A percentile compares a stretch with the other conserved stretches of the same genome.
These are phyloP conservation scores for Penicillium samsonianum DNA, from an alignment of 495 filamentous ascomycete species.

Conservation along the genomic window DNA sequence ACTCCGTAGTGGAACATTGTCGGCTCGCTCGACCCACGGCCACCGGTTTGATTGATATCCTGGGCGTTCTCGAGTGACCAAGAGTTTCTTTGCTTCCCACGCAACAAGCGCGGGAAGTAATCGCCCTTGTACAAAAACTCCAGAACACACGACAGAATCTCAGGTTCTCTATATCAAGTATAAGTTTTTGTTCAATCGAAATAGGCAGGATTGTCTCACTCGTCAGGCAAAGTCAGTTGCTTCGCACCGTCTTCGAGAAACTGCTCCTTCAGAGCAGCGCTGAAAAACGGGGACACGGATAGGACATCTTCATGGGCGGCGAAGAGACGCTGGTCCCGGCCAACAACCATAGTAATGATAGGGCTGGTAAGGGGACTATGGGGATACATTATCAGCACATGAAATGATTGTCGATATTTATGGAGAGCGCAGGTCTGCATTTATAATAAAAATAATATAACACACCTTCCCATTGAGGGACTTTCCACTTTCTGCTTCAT, in stretches of 20 bases:
- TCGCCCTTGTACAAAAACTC: conserved; percentile 74
- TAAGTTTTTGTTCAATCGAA: not conserved
- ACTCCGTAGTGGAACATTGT: conserved; percentile 71
- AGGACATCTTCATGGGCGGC: conserved; percentile 70
- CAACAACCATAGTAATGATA: conserved; percentile 82
- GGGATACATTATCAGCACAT: not conserved
- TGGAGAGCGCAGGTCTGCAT: not conserved
- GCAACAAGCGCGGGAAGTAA: conserved; percentile 60
- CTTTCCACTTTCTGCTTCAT: conserved; percentile 65
- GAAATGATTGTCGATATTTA: conserved; percentile 1
- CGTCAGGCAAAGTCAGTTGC: conserved; percentile 61
- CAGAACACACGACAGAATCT: conserved; percentile 66
- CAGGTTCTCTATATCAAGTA: conserved; percentile 51
- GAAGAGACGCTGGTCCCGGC: conserved; percentile 76
- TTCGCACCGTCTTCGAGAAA: conserved; percentile 56
- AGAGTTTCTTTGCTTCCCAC: conserved; percentile 47
- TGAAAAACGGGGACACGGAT: conserved; percentile 60
- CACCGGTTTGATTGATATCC: conserved; percentile 49
- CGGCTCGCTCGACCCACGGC: conserved; percentile 67
- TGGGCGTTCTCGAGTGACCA: conserved; percentile 72
- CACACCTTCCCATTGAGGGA: conserved; percentile 51
- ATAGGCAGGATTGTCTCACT: conserved; percentile 33
- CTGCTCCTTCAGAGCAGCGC: conserved; percentile 54
- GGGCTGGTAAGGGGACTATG: conserved; percentile 66
- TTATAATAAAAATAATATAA: conserved; percentile 10